Conservation (phyloP, 805 yeast species). For the Candida ortonii region DNA sequence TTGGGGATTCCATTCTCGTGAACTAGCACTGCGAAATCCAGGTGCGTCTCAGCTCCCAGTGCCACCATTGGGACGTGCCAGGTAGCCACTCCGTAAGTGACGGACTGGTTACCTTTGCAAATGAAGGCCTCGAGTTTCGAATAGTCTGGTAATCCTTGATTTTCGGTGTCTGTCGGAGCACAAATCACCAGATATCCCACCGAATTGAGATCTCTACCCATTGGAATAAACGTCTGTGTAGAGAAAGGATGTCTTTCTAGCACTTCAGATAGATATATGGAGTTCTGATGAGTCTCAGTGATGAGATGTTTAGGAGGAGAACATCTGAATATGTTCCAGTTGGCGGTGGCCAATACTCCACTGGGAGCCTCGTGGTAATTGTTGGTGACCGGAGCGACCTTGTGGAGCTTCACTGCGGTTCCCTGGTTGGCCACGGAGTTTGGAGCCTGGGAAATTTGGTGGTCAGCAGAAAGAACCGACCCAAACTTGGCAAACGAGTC, state of each 20-base stretch:
- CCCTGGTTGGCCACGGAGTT: constrained; percentile 79
- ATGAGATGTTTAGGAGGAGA: constrained; percentile 69
- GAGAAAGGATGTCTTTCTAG: constrained; percentile 87
- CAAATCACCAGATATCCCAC: constrained; percentile 76
- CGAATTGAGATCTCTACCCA: constrained; percentile 58
- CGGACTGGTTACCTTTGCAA: constrained; percentile 81
- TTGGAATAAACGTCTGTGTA: constrained; percentile 88
- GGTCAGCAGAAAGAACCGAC: constrained; percentile 71
- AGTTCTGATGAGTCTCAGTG: constrained; percentile 10
- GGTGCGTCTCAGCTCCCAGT: constrained; percentile 45
- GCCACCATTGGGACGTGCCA: constrained; percentile 99
- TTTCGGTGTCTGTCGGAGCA: constrained; percentile 48
- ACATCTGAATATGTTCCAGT: constrained; percentile 83
- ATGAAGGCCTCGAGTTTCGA: constrained; percentile 60
- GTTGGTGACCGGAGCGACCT: constrained; percentile 68
- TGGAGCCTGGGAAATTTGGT: constrained; percentile 52
- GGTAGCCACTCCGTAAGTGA: constrained; percentile 78
- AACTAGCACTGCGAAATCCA: constrained; percentile 86
- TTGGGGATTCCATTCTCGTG: constrained; percentile 77
- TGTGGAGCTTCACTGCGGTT: constrained; percentile 77
- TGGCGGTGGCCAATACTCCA: constrained; percentile 50
- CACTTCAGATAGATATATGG: constrained; percentile 55
- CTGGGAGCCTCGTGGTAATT: constrained; percentile 47
- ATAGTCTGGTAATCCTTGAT: constrained; percentile 59
- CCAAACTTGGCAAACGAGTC: constrained; percentile 68